Evolutionary conservation across 129 eudicot genomes (phyloP).

Genomic region (Heracleum sosnowskyi): DNA sequence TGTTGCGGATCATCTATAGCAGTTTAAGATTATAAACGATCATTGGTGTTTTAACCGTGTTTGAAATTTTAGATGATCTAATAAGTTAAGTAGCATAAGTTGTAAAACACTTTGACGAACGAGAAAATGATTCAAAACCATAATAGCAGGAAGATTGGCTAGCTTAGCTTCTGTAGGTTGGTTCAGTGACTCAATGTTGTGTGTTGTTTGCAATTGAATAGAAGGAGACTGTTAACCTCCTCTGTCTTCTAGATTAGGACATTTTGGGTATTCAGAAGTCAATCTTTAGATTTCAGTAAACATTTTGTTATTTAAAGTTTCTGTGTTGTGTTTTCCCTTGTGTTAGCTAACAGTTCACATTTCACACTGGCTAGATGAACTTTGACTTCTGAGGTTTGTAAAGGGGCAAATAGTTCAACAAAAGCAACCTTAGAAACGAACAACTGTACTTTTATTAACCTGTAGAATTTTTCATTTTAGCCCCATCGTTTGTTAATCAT

Average conservation of each 20-base stretch:
- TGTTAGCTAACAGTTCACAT: neutral
- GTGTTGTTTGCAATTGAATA: neutral
- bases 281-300: neutral
- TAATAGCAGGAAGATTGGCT: neutral
- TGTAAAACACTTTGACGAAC: neutral
- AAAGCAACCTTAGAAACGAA: neutral
- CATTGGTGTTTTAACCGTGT: neutral
- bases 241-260: neutral
- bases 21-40: neutral
- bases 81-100: neutral
- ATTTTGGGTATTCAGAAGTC: neutral
- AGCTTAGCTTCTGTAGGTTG: neutral
- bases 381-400: neutral
- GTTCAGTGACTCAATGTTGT: neutral
- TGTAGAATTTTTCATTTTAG: neutral
- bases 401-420: neutral
- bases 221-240: neutral
- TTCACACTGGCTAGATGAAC: neutral
- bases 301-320: neutral
- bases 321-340: neutral
- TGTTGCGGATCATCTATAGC: neutral
- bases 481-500: neutral
- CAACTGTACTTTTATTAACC: neutral
- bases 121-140: neutral
- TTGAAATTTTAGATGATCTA: neutral